These are phyloP conservation scores for Sporothrix luriei DNA, from an alignment of 2,329 filamentous ascomycete genomes.

Conservation along the genomic window DNA sequence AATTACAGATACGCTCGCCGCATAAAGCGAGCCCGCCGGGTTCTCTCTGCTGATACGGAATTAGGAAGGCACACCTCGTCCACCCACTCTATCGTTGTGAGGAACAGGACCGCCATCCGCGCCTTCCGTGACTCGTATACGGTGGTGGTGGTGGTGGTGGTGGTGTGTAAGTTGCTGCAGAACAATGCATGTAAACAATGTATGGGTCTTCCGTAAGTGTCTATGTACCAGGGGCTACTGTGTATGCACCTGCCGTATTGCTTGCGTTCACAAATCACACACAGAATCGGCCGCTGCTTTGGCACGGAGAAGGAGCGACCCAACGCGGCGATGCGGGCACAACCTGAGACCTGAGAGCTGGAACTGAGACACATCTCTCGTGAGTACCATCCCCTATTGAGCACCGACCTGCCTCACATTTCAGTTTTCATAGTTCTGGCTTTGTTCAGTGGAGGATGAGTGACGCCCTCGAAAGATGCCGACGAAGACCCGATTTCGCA, in stretches of 20 bases:
- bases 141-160: not conserved
- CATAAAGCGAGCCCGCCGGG: not conserved
- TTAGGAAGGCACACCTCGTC: constrained; percentile 10
- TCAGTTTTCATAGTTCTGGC: not conserved
- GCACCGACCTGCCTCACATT: not conserved
- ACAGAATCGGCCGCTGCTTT: constrained; percentile 15
- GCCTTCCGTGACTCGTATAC: constrained; percentile 25
- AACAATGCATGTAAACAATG: not conserved
- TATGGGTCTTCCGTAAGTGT: constrained; percentile 7
- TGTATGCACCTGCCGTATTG: constrained; percentile 9
- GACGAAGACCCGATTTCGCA: constrained; percentile 31
- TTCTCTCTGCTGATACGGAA: constrained; percentile 19
- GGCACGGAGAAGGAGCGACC: not conserved
- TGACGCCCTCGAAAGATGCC: constrained; percentile 6
- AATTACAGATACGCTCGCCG: constrained; percentile 15
- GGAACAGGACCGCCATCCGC: constrained; percentile 21
- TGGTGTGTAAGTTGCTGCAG: constrained; percentile 16
- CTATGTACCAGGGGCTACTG: constrained; percentile 7
- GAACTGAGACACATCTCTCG: constrained; percentile 10
- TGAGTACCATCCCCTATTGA: not conserved
- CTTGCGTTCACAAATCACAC: not conserved
- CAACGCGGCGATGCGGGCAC: not conserved
- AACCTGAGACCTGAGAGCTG: not conserved
- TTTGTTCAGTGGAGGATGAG: not conserved
- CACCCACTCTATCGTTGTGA: not conserved